These are phyloP conservation scores for Chalciporus pseudorubinellus DNA, from an alignment of 768 basidiomycete species.

Conservation along the genomic window DNA sequence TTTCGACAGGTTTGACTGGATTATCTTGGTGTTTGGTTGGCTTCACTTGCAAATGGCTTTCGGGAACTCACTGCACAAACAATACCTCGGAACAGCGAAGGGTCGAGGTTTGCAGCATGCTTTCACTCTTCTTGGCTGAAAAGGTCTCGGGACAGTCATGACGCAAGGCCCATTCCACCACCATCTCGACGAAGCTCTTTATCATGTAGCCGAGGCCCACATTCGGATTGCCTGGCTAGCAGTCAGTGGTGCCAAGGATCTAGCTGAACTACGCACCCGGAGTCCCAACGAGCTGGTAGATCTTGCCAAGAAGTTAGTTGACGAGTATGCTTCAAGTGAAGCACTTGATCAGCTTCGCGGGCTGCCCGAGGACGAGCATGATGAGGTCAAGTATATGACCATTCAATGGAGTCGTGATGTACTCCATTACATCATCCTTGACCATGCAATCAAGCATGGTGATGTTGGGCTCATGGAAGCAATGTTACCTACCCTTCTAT, in stretches of 20 bases:
- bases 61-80: constrained; percentile 37
- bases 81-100: constrained; percentile 35
- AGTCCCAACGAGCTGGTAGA: constrained; percentile 1
- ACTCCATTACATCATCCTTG: constrained; percentile 8
- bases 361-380: neutral
- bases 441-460: neutral
- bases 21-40: constrained; percentile 34
- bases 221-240: no score
- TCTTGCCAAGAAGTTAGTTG: neutral
- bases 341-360: neutral
- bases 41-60: constrained; percentile 40
- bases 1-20: constrained; percentile 14
- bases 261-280: no score
- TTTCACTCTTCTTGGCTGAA: constrained; percentile 32
- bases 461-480: constrained; percentile 12
- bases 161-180: constrained; percentile 36
- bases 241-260: no score
- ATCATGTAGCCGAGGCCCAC: no score
- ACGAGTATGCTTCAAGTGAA: neutral
- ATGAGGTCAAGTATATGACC: constrained; percentile 5
- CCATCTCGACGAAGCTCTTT: no score
- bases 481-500: constrained; percentile 22
- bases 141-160: constrained; percentile 26
- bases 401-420: constrained; percentile 10
- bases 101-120: constrained; percentile 27